phyloP scores from a whole-genome alignment of 208 protist species.

The Naegleria gruberi region DNA sequence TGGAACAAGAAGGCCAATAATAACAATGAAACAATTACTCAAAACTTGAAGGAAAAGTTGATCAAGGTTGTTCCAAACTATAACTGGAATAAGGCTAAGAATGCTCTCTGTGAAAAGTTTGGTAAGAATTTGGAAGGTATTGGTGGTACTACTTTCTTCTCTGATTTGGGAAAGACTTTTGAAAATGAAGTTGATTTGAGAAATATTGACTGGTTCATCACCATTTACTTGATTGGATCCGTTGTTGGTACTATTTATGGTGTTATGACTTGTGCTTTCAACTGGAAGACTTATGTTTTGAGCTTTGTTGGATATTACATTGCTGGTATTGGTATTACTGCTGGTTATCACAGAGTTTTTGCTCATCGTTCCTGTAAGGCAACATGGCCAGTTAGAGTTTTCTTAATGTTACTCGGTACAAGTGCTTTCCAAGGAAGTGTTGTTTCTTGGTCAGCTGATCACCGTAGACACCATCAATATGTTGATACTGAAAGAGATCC shows the following conservation, averaged over 20 bases:
- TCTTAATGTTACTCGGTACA: slow-evolving; percentile 64
- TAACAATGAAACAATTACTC: background rate
- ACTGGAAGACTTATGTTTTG: slow-evolving; percentile 60
- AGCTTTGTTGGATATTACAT: slow-evolving; percentile 61
- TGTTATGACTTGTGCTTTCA: slow-evolving; percentile 28
- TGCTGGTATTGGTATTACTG: slow-evolving; percentile 73
- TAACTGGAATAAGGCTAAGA: background rate
- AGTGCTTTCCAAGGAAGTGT: slow-evolving; percentile 75
- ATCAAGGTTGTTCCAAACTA: background rate
- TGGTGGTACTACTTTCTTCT: background rate
- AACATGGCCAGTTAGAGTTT: slow-evolving; percentile 47
- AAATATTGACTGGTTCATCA: slow-evolving; percentile 16
- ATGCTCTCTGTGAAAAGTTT: background rate
- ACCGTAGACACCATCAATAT: slow-evolving; percentile 78
- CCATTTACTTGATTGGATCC: background rate
- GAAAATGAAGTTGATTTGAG: background rate
- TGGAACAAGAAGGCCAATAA: background rate
- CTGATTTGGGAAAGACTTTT: background rate
- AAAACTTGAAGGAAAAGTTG: background rate
- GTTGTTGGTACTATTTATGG: background rate
- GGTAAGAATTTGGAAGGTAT: background rate
- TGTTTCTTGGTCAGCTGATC: slow-evolving; percentile 74
- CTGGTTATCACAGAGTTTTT: slow-evolving; percentile 76
- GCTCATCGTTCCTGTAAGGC: slow-evolving; percentile 69
- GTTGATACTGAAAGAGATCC: slow-evolving; percentile 77